Evolutionary conservation across 106 monocot genomes (phyloP).

Genomic region (Acanthochlamys bracteata): DNA sequence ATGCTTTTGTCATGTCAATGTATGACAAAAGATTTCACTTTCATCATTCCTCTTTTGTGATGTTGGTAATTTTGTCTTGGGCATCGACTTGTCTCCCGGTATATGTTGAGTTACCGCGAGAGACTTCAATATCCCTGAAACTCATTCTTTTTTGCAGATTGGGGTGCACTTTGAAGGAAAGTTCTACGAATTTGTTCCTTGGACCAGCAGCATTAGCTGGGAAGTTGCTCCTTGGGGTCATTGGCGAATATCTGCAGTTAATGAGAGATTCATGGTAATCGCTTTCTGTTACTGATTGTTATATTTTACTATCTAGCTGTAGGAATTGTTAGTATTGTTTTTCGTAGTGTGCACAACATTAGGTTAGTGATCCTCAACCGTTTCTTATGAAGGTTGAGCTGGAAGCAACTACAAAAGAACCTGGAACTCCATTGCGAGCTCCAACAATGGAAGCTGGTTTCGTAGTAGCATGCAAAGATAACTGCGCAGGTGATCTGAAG

Average conservation of each 20-base stretch:
- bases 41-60: too few relatives aligned
- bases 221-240: slow-evolving; percentile 73
- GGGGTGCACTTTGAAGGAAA: slow-evolving; percentile 75
- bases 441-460: slow-evolving; percentile 84
- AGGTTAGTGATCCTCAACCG: too few relatives aligned
- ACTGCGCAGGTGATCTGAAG: slow-evolving; percentile 71
- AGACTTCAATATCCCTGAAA: too few relatives aligned
- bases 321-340: too few relatives aligned
- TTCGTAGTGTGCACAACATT: too few relatives aligned
- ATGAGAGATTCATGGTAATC: slow-evolving; percentile 56
- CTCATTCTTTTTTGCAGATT: too few relatives aligned
- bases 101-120: too few relatives aligned
- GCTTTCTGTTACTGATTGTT: background rate
- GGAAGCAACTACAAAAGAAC: slow-evolving; percentile 60
- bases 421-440: slow-evolving; percentile 85
- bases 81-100: too few relatives aligned
- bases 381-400: slow-evolving; percentile 60
- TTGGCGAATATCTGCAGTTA: slow-evolving; percentile 76
- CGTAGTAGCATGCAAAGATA: slow-evolving; percentile 79
- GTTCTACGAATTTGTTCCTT: slow-evolving; percentile 98
- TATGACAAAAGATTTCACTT: too few relatives aligned
- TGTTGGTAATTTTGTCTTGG: too few relatives aligned
- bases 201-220: slow-evolving; percentile 78
- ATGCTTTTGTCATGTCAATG: too few relatives aligned
- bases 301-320: too few relatives aligned